Percentiles rank a stretch among this genome's conserved stretches.
These are phyloP conservation scores for Rhizopogon vinicolor DNA, from an alignment of 768 basidiomycete genomes.

Conservation along the genomic window DNA sequence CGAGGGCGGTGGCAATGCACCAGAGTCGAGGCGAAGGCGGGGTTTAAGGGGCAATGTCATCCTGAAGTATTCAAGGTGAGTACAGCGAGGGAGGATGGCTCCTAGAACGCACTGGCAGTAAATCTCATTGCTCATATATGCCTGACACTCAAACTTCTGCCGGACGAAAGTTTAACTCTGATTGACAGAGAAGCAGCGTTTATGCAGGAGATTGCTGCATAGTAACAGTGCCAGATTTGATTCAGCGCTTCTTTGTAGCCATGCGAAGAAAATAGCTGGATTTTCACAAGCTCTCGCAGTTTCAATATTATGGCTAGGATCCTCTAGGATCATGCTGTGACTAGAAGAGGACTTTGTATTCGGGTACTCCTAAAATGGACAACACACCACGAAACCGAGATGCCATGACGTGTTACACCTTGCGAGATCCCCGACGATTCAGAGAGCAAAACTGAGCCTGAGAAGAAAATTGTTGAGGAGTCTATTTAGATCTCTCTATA, in stretches of 20 bases:
- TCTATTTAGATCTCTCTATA: no score
- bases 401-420: no score
- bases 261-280: constrained; percentile 8
- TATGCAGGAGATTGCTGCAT: constrained; percentile 2
- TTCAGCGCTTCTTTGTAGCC: constrained; percentile 5
- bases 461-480: no score
- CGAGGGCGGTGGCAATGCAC: constrained; percentile 21
- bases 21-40: constrained; percentile 11
- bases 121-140: constrained; percentile 13
- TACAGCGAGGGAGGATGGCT: neutral
- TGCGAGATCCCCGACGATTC: no score
- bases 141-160: constrained; percentile 10
- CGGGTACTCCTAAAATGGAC: no score
- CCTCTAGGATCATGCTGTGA: no score
- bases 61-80: neutral
- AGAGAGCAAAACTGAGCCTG: no score
- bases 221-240: constrained; percentile 1
- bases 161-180: constrained; percentile 16
- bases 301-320: neutral
- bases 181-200: constrained; percentile 13
- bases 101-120: no score
- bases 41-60: constrained; percentile 17
- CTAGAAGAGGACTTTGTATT: neutral
- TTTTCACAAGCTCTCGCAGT: neutral
- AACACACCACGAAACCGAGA: neutral